phyloP scores from a whole-genome alignment of 306 rosid species.

The Rosa chinensis region DNA sequence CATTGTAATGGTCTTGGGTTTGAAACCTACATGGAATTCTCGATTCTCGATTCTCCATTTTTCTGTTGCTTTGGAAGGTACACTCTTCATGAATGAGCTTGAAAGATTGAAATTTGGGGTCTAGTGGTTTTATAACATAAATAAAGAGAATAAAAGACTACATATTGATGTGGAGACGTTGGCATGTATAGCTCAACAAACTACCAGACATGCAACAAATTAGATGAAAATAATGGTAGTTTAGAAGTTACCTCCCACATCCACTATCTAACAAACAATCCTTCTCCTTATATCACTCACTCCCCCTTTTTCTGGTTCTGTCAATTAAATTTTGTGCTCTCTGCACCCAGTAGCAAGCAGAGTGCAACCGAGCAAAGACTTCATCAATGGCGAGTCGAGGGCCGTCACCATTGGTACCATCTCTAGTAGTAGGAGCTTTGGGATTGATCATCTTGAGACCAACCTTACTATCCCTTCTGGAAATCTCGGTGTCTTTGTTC shows the following conservation, averaged over 20 bases:
- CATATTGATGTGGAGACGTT: neutral
- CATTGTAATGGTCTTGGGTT: neutral
- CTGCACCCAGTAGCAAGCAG: neutral
- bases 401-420: slow-evolving; percentile 75
- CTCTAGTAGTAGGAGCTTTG: slow-evolving; percentile 46
- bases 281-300: neutral
- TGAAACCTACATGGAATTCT: neutral
- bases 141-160: neutral
- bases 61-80: neutral
- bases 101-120: neutral
- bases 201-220: neutral
- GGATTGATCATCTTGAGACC: slow-evolving; percentile 55
- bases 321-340: neutral
- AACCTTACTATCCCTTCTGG: slow-evolving; percentile 34
- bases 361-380: slow-evolving; percentile 4
- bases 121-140: neutral
- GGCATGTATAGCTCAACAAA: slow-evolving; percentile 6
- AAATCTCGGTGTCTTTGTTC: slow-evolving; percentile 27
- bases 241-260: no score
- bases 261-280: neutral
- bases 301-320: neutral
- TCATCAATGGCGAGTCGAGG: slow-evolving; percentile 48
- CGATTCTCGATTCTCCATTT: neutral
- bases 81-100: neutral
- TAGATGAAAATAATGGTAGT: neutral